Conservation (phyloP, 1,284 basidiomycete genomes). For the Malassezia arunalokei region DNA sequence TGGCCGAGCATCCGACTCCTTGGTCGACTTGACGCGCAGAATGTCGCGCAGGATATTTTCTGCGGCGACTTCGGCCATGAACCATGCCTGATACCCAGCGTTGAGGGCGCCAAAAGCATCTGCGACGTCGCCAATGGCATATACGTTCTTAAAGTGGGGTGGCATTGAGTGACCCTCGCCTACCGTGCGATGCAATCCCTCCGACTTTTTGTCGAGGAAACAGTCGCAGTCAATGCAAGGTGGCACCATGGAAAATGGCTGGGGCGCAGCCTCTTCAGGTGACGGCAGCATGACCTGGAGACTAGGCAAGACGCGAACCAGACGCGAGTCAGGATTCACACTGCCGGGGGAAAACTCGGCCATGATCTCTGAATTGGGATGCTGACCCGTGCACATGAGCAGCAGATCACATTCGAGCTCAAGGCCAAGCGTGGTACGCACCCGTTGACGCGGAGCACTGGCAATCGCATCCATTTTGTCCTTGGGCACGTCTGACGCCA, state of each 20-base stretch:
- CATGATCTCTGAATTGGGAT: slow-evolving; percentile 40
- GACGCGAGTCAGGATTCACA: slow-evolving; percentile 32
- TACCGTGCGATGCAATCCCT: slow-evolving; percentile 9
- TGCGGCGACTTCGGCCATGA: slow-evolving; percentile 41
- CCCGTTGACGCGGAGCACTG: slow-evolving; percentile 4
- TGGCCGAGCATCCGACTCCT: not conserved
- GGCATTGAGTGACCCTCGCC: slow-evolving; percentile 6
- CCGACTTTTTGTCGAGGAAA: slow-evolving; percentile 40
- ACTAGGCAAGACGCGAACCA: slow-evolving; percentile 31
- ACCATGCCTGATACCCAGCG: slow-evolving; percentile 45
- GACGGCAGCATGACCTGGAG: slow-evolving; percentile 37
- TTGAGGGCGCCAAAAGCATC: slow-evolving; percentile 45
- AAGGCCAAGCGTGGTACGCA: slow-evolving; percentile 39
- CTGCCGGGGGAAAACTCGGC: slow-evolving; percentile 31
- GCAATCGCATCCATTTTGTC: slow-evolving; percentile 1
- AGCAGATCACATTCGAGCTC: slow-evolving; percentile 39
- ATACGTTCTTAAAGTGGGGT: slow-evolving; percentile 27
- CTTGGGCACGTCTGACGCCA: not conserved
- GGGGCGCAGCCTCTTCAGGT: slow-evolving; percentile 26
- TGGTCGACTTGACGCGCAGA: slow-evolving; percentile 6
- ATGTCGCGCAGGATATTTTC: slow-evolving; percentile 40
- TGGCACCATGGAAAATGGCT: slow-evolving; percentile 28
- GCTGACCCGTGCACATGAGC: slow-evolving; percentile 43
- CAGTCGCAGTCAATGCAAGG: slow-evolving; percentile 45
- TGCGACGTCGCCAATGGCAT: slow-evolving; percentile 42